A percentile compares a stretch with the other conserved stretches of the same genome.
phyloP scores from a whole-genome alignment of 129 eudicot genomes.

The Glebionis coronaria region DNA sequence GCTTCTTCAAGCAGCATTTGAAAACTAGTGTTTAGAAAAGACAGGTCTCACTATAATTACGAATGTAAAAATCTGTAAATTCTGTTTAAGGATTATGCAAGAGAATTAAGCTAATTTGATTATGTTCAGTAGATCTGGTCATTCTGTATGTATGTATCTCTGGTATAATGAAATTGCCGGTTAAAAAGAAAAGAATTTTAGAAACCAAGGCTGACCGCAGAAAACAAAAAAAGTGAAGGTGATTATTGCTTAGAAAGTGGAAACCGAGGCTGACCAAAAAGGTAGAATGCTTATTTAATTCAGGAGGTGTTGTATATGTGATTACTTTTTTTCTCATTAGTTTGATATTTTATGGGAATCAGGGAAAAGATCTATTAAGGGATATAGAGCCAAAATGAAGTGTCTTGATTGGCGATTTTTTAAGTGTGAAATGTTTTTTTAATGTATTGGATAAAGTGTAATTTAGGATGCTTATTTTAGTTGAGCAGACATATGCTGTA shows the following conservation, averaged over 20 bases:
- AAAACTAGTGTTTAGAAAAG: too few relatives aligned
- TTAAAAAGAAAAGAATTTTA: slow-evolving; percentile 5
- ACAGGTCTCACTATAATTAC: too few relatives aligned
- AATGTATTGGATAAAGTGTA: slow-evolving; percentile 12
- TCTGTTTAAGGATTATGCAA: background rate
- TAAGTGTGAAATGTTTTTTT: background rate
- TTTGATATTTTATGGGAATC: background rate
- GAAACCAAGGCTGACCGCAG: background rate
- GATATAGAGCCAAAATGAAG: slow-evolving; percentile 20
- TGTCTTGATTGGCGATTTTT: background rate
- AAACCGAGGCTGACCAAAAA: slow-evolving; percentile 14
- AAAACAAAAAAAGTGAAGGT: background rate
- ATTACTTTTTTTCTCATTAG: slow-evolving; percentile 9
- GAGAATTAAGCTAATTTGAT: background rate
- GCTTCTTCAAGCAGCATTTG: too few relatives aligned
- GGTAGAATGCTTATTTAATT: background rate
- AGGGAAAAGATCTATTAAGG: slow-evolving; percentile 11
- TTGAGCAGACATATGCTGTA: background rate
- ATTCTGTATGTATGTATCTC: background rate
- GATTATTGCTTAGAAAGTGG: background rate
- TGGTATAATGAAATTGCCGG: background rate
- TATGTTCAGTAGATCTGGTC: background rate
- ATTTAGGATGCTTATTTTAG: slow-evolving; percentile 13
- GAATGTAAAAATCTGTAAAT: too few relatives aligned
- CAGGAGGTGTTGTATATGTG: background rate